Conservation (phyloP, 2,329 filamentous ascomycete genomes). For the Claviceps pusilla region DNA sequence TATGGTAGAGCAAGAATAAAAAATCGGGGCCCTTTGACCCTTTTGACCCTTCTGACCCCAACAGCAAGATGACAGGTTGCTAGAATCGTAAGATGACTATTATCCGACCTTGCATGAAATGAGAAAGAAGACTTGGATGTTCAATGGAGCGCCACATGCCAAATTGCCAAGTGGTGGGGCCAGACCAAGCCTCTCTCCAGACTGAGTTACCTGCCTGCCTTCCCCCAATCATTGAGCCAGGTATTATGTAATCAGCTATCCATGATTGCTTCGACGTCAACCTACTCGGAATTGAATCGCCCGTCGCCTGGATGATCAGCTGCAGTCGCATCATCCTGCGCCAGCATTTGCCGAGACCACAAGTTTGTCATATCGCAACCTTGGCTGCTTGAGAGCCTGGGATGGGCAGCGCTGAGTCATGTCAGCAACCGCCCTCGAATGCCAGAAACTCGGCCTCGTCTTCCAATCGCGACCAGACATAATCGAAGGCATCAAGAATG, state of each 20-base stretch:
- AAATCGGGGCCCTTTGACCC: neutral
- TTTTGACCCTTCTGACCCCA: too few relatives aligned
- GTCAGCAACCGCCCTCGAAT: constrained; percentile 30
- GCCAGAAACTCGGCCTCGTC: constrained; percentile 32
- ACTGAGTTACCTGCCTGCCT: too few relatives aligned
- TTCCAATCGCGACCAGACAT: constrained; percentile 44
- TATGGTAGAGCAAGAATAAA: too few relatives aligned
- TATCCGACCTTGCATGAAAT: too few relatives aligned
- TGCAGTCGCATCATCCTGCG: neutral
- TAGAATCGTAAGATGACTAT: neutral
- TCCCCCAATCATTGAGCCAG: too few relatives aligned
- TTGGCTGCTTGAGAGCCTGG: neutral
- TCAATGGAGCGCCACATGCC: neutral
- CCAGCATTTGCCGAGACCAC: constrained; percentile 1
- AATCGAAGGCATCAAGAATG: constrained; percentile 34
- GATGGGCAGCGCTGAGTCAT: constrained; percentile 13
- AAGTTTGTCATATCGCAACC: neutral
- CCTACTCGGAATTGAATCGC: neutral
- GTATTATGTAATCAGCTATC: constrained; percentile 6
- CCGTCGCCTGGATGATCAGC: neutral
- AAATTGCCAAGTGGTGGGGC: neutral
- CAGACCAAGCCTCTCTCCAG: too few relatives aligned
- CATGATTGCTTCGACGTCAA: constrained; percentile 1
- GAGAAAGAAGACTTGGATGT: neutral
- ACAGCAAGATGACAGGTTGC: neutral